Evolutionary conservation across 306 rosid species (phyloP), one percentile per base, ranked within the genome.

Genomic region (Prosopis cineraria): DNA sequence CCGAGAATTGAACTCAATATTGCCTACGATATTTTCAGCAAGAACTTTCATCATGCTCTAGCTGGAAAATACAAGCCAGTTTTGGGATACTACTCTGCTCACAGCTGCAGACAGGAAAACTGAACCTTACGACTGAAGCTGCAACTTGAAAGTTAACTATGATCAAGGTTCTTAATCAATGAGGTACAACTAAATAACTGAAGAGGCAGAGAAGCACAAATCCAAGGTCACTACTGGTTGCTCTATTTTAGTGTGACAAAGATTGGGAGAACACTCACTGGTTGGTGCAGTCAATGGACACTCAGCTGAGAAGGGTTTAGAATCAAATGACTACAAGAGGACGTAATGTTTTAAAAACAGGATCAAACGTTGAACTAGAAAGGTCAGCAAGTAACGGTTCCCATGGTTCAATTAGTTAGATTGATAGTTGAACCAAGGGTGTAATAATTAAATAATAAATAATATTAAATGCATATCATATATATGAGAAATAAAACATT

Each of bases 1-100:
- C 16, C 53, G 76, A 55, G 85, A 55, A 81, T 43, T 44, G 27
- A 81, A 13, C n/a, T 81, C 76, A 12, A 50, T 14, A 80, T 47
- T 10, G 44, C 24, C 73, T 47, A 75, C 72, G 3, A 29, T 41
- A 73, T 41, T 52, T 74, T 64, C 73, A 24, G 34, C 41, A 70
- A 0, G 63, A 72, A 13, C 27, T 37, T 52, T 27, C 88, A 85
- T 85, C 64, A 0, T 41, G 65, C 31, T 68, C 20, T 62, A 30
- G 24, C 12, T 25, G 16, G 16, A 76, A 71, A 48, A 11, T 1
- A 12, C 20, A 37, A 22, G 17, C 70, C 70, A 64, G 36, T 64
- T 64, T 64, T 4, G 19, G 27, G 27, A 36, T 65, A 8, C 19
- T 65, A 30, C 47, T 65, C 70, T 30, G 2, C 68, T 16, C 14